A percentile compares a stretch with the other conserved stretches of the same genome.
These are phyloP conservation scores for Bombardia bombarda DNA, from an alignment of 495 filamentous ascomycete genomes.

Conservation along the genomic window DNA sequence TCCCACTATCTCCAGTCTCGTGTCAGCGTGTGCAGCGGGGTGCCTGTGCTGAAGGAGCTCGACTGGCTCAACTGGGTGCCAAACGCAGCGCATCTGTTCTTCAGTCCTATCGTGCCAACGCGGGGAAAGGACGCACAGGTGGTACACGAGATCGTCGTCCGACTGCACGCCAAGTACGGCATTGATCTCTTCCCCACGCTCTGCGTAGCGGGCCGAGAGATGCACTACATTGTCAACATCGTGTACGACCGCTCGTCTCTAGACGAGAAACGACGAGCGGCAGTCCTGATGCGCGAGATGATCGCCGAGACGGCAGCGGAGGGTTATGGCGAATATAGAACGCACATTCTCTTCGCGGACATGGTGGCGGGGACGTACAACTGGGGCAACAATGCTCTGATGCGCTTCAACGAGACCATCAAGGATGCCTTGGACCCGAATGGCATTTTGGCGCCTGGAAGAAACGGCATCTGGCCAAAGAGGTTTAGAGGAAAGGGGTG, in stretches of 20 bases:
- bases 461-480: constrained; percentile 45
- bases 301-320: constrained; percentile 37
- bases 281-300: constrained; percentile 34
- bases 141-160: constrained; percentile 34
- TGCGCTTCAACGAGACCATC: constrained; percentile 44
- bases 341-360: constrained; percentile 45
- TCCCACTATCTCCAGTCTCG: constrained; percentile 22
- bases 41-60: constrained; percentile 39
- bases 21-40: constrained; percentile 24
- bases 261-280: constrained; percentile 22
- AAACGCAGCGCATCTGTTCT: constrained; percentile 47
- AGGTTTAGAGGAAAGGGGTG: constrained; percentile 33
- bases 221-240: constrained; percentile 50
- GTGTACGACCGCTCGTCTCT: constrained; percentile 42
- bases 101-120: constrained; percentile 43
- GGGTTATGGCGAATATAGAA: constrained; percentile 50
- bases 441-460: constrained; percentile 46
- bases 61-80: constrained; percentile 47
- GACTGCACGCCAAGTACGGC: constrained; percentile 28
- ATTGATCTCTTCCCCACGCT: constrained; percentile 45
- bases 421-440: constrained; percentile 51
- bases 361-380: constrained; percentile 48
- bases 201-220: constrained; percentile 42
- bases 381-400: constrained; percentile 41
- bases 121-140: constrained; percentile 37